Conservation (phyloP, 2,329 filamentous ascomycete genomes). For the Thelonectria olida region DNA sequence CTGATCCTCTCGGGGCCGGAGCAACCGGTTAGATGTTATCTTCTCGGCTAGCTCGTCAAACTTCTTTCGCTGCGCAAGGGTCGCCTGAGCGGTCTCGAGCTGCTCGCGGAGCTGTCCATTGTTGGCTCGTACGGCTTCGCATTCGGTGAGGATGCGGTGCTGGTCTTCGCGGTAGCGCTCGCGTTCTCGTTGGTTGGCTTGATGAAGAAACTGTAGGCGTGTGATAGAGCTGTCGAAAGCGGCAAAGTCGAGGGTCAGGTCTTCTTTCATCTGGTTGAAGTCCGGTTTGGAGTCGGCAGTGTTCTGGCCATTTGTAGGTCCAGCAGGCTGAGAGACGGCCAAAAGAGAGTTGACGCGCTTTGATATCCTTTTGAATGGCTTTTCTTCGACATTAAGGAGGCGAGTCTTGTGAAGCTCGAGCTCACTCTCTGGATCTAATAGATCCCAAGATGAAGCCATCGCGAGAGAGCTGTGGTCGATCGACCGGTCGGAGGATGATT, state of each 20-base stretch:
- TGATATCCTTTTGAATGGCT: constrained; percentile 88
- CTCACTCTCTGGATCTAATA: constrained; percentile 80
- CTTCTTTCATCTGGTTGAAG: constrained; percentile 78
- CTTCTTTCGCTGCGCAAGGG: constrained; percentile 79
- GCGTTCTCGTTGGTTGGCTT: constrained; percentile 84
- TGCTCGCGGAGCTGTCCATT: constrained; percentile 78
- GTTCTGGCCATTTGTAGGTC: constrained; percentile 52
- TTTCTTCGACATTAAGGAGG: constrained; percentile 89
- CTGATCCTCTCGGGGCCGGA: constrained; percentile 88
- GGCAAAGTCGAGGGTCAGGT: constrained; percentile 87
- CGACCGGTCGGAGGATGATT: not conserved
- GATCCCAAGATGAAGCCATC: constrained; percentile 63
- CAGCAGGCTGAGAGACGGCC: constrained; percentile 56
- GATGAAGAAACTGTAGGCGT: constrained; percentile 86
- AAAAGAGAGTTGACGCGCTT: constrained; percentile 79
- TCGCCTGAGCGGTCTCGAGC: constrained; percentile 79
- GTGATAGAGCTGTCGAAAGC: constrained; percentile 87
- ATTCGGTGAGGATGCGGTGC: constrained; percentile 78
- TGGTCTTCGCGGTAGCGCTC: constrained; percentile 86
- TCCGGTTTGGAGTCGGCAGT: constrained; percentile 56
- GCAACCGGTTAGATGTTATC: constrained; percentile 81
- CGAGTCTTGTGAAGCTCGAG: constrained; percentile 88
- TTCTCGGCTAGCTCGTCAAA: constrained; percentile 91
- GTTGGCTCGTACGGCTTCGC: constrained; percentile 79
- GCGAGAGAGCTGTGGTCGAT: not conserved